phyloP scores from a whole-genome alignment of 768 basidiomycete genomes.

The Agrocybe pediades region DNA sequence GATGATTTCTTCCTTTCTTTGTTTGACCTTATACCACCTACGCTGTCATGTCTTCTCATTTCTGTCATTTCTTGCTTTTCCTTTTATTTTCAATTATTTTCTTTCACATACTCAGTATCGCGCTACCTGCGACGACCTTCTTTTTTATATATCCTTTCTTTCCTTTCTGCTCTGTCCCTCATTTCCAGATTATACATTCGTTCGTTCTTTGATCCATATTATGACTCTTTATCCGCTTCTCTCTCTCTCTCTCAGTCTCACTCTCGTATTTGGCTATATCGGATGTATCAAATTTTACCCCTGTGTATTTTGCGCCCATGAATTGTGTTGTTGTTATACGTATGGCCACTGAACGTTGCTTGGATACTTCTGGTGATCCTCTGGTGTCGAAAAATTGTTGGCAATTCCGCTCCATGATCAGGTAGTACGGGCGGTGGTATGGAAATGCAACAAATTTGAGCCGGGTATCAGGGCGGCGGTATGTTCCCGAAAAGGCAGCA shows the following conservation, averaged over 20 bases:
- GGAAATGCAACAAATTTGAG: too few relatives aligned
- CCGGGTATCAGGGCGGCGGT: too few relatives aligned
- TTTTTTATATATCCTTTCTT: slow-evolving; percentile 3
- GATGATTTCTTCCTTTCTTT: slow-evolving; percentile 47
- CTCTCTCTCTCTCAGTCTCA: too few relatives aligned
- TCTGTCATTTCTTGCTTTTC: not conserved
- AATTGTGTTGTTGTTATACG: slow-evolving; percentile 15
- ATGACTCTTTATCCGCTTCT: too few relatives aligned
- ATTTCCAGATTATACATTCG: not conserved
- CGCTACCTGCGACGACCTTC: slow-evolving; percentile 4
- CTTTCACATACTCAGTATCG: slow-evolving; percentile 3
- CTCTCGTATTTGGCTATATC: too few relatives aligned
- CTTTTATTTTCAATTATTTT: slow-evolving; percentile 3
- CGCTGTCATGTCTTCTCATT: not conserved
- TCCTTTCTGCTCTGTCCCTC: slow-evolving; percentile 3
- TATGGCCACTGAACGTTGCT: too few relatives aligned
- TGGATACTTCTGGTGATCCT: not conserved
- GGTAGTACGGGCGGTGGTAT: too few relatives aligned
- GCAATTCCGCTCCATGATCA: not conserved
- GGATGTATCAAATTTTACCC: slow-evolving; percentile 37
- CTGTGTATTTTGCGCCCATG: slow-evolving; percentile 20
- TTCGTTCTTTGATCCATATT: too few relatives aligned
- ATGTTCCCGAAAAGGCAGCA: too few relatives aligned
- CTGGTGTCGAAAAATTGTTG: not conserved
- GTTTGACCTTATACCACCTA: not conserved